Percentiles rank a stretch among this genome's conserved stretches.
Evolutionary conservation across 2,329 filamentous ascomycete species (phyloP).

Genomic region (Ophiostoma ulmi): DNA sequence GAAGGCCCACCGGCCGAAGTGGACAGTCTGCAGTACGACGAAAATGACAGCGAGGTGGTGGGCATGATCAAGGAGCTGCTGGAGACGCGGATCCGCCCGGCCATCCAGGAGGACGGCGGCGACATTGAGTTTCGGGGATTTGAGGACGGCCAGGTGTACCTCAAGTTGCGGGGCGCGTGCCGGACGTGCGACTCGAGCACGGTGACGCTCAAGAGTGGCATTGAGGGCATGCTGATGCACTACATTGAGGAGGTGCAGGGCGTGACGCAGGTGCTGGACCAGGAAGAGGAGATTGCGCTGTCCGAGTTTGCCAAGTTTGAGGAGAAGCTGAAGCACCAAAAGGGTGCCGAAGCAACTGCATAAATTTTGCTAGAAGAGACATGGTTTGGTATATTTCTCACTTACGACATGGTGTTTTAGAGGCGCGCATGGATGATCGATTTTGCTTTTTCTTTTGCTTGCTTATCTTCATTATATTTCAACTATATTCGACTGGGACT

Average conservation of each 20-base stretch:
- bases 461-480: neutral
- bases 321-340: constrained; percentile 64
- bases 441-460: neutral
- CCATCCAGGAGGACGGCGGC: constrained; percentile 95
- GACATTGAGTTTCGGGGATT: constrained; percentile 96
- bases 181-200: constrained; percentile 95
- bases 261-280: constrained; percentile 83
- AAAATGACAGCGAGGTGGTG: constrained; percentile 89
- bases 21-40: constrained; percentile 75
- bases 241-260: constrained; percentile 95
- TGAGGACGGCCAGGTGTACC: constrained; percentile 71
- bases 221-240: constrained; percentile 97
- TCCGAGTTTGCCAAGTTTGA: constrained; percentile 92
- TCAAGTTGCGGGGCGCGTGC: constrained; percentile 89
- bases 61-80: constrained; percentile 98
- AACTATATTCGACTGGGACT: neutral
- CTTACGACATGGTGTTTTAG: neutral
- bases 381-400: neutral
- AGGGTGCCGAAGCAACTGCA: constrained; percentile 36
- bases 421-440: neutral
- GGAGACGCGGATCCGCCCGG: constrained; percentile 88
- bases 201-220: constrained; percentile 93
- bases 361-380: neutral
- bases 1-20: constrained; percentile 43
- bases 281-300: constrained; percentile 83